Evolutionary conservation across 148 eudicot genomes (phyloP).

Genomic region (Rhododendron mucronatum): DNA sequence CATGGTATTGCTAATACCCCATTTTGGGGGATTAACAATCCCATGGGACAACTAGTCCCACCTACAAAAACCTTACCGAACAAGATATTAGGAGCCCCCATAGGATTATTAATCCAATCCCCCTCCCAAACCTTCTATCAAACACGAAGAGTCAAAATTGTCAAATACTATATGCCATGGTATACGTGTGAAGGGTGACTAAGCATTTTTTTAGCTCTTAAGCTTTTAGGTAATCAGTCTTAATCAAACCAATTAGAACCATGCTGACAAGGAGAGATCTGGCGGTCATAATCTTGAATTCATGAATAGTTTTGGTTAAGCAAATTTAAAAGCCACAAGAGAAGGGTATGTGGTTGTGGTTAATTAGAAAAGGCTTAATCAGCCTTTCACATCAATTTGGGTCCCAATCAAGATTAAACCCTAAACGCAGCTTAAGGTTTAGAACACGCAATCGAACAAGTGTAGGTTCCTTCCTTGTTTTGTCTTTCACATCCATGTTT

Average conservation of each 20-base stretch:
- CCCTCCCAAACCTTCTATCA: no score
- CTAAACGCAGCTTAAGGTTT: not conserved
- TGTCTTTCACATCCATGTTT: not conserved
- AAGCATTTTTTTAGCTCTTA: not conserved
- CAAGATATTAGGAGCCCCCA: no score
- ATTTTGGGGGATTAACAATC: no score
- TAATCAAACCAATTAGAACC: not conserved
- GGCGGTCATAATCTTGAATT: not conserved
- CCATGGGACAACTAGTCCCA: no score
- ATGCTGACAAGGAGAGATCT: not conserved
- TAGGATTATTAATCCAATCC: no score
- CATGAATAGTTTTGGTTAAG: not conserved
- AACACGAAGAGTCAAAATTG: no score
- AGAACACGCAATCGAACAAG: not conserved
- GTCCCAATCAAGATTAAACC: not conserved
- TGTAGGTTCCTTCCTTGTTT: not conserved
- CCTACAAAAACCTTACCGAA: no score
- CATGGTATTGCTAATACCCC: no score
- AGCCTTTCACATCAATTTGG: not conserved
- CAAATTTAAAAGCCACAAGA: not conserved
- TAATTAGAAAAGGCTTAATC: not conserved
- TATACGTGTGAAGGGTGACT: not conserved
- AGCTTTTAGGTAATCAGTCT: not conserved
- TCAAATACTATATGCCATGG: not conserved
- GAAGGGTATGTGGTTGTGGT: not conserved